Evolutionary conservation across 2,329 filamentous ascomycete genomes (phyloP).

Genomic region (Aspergillus sergii): DNA sequence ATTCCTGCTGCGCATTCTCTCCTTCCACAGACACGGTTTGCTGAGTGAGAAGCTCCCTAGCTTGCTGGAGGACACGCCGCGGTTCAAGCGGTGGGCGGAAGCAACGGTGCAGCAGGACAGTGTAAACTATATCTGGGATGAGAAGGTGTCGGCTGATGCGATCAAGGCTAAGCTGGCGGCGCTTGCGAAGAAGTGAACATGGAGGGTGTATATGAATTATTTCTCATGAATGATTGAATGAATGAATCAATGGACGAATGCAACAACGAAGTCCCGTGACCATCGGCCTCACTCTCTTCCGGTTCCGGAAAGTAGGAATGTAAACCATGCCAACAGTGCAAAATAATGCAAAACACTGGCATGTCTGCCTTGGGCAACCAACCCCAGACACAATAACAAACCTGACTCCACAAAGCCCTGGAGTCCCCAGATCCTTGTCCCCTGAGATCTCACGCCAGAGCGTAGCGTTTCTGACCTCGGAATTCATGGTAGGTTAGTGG

Average conservation of each 20-base stretch:
- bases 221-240: not conserved
- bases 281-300: not conserved
- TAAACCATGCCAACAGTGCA: not conserved
- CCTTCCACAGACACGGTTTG: slow-evolving; percentile 53
- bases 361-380: no score
- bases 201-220: not conserved
- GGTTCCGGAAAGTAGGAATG: not conserved
- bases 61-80: slow-evolving; percentile 60
- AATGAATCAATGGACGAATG: not conserved
- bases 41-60: slow-evolving; percentile 52
- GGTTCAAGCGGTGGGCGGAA: slow-evolving; percentile 69
- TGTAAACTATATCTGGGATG: slow-evolving; percentile 66
- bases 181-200: not conserved
- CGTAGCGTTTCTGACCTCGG: no score
- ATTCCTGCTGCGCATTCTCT: slow-evolving; percentile 65
- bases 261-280: not conserved
- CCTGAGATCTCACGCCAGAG: no score
- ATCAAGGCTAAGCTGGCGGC: slow-evolving; percentile 47
- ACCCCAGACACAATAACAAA: no score
- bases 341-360: not conserved
- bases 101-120: slow-evolving; percentile 64
- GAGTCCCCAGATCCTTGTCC: no score
- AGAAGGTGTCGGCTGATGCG: slow-evolving; percentile 48
- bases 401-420: no score
- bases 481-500: no score